A percentile compares a stretch with the other conserved stretches of the same genome.
These are phyloP conservation scores for Sphaceloma murrayae DNA, from an alignment of 2,329 filamentous ascomycete species.

Conservation along the genomic window DNA sequence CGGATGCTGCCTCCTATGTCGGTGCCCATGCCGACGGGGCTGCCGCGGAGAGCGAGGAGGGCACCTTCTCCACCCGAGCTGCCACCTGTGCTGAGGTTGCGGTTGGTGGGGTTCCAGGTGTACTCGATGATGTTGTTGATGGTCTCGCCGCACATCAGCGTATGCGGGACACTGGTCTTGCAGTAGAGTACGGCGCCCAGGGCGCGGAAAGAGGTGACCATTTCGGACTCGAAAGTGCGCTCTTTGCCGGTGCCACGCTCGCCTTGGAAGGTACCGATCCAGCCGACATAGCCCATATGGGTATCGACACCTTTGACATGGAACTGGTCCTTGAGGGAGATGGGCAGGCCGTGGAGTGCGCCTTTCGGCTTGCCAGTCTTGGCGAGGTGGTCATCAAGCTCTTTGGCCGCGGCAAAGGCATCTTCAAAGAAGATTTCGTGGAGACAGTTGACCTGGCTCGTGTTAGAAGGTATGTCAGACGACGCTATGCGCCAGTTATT, in stretches of 20 bases:
- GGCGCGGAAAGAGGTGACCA: slow-evolving; percentile 45
- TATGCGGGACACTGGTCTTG: slow-evolving; percentile 49
- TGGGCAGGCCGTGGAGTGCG: slow-evolving; percentile 54
- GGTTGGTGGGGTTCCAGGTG: slow-evolving; percentile 49
- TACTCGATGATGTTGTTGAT: slow-evolving; percentile 53
- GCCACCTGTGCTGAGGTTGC: slow-evolving; percentile 45
- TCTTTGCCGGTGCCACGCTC: slow-evolving; percentile 42
- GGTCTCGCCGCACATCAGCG: slow-evolving; percentile 50
- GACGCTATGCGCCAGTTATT: neutral
- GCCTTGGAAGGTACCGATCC: slow-evolving; percentile 53
- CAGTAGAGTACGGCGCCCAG: slow-evolving; percentile 48
- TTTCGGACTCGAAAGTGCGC: slow-evolving; percentile 47
- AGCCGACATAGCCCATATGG: slow-evolving; percentile 53
- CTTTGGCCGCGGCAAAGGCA: slow-evolving; percentile 39
- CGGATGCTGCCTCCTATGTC: slow-evolving; percentile 49
- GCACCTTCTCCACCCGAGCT: slow-evolving; percentile 53
- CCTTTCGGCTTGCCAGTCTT: slow-evolving; percentile 40
- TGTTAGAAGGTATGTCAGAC: neutral
- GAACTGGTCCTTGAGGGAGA: slow-evolving; percentile 60
- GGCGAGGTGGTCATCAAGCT: slow-evolving; percentile 40
- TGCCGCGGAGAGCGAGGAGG: slow-evolving; percentile 45
- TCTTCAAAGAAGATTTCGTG: slow-evolving; percentile 16
- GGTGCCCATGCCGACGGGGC: slow-evolving; percentile 49
- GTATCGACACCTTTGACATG: slow-evolving; percentile 44
- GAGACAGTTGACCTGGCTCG: slow-evolving; percentile 26